These are phyloP conservation scores for Kwoniella sp. DNA, from an alignment of 768 basidiomycete species.

Conservation along the genomic window DNA sequence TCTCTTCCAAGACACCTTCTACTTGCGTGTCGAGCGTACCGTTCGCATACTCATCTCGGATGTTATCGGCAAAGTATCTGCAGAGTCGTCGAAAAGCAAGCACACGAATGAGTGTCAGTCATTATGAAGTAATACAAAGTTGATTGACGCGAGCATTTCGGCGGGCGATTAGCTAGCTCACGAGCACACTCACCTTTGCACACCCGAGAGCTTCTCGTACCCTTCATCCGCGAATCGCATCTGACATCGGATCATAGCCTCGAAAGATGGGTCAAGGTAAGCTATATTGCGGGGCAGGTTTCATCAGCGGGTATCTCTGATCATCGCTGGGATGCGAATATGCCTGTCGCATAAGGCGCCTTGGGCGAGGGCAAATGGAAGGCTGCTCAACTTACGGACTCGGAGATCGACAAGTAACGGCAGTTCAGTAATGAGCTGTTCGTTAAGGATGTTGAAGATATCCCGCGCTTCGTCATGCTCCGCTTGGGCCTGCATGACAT, in stretches of 20 bases:
- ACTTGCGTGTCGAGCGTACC: slow-evolving; percentile 96
- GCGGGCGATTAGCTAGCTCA: too few species aligned
- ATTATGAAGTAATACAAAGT: too few species aligned
- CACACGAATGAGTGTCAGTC: too few species aligned
- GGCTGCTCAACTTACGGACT: slow-evolving; percentile 67
- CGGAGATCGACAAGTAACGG: slow-evolving; percentile 92
- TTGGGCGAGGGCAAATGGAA: neutral
- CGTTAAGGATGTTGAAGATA: slow-evolving; percentile 88
- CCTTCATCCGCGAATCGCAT: slow-evolving; percentile 97
- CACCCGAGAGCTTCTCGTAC: slow-evolving; percentile 92
- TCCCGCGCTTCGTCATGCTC: slow-evolving; percentile 94
- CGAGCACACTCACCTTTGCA: slow-evolving; percentile 68
- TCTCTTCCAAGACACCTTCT: slow-evolving; percentile 95
- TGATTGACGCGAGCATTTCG: too few species aligned
- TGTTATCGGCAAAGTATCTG: slow-evolving; percentile 85
- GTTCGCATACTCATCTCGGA: slow-evolving; percentile 94
- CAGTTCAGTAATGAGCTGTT: slow-evolving; percentile 84
- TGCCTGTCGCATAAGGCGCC: neutral
- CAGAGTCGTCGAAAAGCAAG: too few species aligned
- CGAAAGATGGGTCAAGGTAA: slow-evolving; percentile 97
- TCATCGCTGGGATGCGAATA: too few species aligned
- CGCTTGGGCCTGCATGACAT: slow-evolving; percentile 78
- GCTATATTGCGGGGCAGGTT: slow-evolving; percentile 53
- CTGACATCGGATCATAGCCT: slow-evolving; percentile 94
- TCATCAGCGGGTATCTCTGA: slow-evolving; percentile 1